Base-by-base conservation (phyloP, 129 eudicot genomes). In the Kitagawia praeruptora region DNA sequence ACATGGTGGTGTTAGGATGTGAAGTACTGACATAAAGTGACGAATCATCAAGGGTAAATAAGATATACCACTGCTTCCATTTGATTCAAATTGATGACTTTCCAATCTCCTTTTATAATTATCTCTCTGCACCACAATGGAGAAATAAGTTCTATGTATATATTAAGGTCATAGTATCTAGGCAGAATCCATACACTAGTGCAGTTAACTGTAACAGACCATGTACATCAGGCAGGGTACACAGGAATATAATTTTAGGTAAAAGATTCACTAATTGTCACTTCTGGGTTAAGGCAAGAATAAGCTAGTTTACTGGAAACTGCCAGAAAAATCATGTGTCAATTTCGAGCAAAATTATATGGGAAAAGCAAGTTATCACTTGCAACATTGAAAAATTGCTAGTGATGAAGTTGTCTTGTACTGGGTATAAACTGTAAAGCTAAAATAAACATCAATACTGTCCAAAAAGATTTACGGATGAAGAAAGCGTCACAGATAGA, bases 41-140 rank as follows among this genome's bases (percentile, higher is more conserved):
- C 38, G 51, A 54, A 64, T 53, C 23, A 58, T 61, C 45, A 83
- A 76, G 28, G 6, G 21, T 75, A 38, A 80, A 74, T 74, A 83
- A 83, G 83, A 61, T 77, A 56, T 91, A 93, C 98, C 98, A 69
- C 85, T 89, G 84, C 84, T 88, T 75, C 98, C 92, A 83, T 91
- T 89, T 18, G 93, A 87, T 79, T 92, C 97, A 78, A 85, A 83
- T 27, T 88, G 98, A 89, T 87, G 94, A 78, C 87, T 74, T 63
- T 88, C 96, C 45, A 84, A 66, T 83, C 93, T 91, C 90, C 87
- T 92, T 78, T 84, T 89, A 56, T 77, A 82, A 66, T 87, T 88
- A 83, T 92, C 97, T 88, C 87, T 90, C 94, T 95, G 88, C 86
- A 78, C 58, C 61, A 76, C 44, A 82, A 83, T 77, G 70, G 82